A percentile compares a stretch with the other conserved stretches of the same genome.
Conservation (phyloP, 495 filamentous ascomycete genomes). For the Filosporella fistucella region DNA sequence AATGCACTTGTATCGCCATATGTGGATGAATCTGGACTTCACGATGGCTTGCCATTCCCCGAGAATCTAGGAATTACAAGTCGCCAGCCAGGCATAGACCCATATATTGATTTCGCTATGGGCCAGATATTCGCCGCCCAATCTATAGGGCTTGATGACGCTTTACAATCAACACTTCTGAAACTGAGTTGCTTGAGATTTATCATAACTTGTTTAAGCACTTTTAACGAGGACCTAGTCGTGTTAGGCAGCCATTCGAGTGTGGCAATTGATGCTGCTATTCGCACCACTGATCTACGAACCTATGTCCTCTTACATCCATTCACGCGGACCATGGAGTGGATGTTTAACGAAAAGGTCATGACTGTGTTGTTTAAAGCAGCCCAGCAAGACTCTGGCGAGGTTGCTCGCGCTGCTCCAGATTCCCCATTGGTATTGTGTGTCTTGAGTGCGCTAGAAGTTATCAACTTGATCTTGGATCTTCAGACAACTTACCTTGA, state of each 20-base stretch:
- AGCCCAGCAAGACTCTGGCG: constrained; percentile 64
- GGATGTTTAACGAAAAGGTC: constrained; percentile 92
- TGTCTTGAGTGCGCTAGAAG: constrained; percentile 69
- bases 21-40: constrained; percentile 49
- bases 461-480: constrained; percentile 74
- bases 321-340: constrained; percentile 90
- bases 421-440: constrained; percentile 73
- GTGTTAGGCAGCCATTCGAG: constrained; percentile 72
- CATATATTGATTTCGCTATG: constrained; percentile 85
- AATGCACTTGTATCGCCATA: constrained; percentile 61
- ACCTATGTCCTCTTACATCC: constrained; percentile 83
- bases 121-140: constrained; percentile 65
- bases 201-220: constrained; percentile 64
- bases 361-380: constrained; percentile 71
- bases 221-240: constrained; percentile 90
- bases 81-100: constrained; percentile 82
- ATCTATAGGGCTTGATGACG: constrained; percentile 53
- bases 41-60: constrained; percentile 79
- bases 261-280: constrained; percentile 64
- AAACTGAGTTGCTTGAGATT: constrained; percentile 77
- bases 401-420: constrained; percentile 58
- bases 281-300: constrained; percentile 64
- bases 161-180: constrained; percentile 61
- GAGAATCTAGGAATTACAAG: constrained; percentile 76
- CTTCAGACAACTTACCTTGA: constrained; percentile 90